Base-by-base conservation (phyloP, 2,329 filamentous ascomycete species). In the Phaeosphaeriaceae sp. region DNA sequence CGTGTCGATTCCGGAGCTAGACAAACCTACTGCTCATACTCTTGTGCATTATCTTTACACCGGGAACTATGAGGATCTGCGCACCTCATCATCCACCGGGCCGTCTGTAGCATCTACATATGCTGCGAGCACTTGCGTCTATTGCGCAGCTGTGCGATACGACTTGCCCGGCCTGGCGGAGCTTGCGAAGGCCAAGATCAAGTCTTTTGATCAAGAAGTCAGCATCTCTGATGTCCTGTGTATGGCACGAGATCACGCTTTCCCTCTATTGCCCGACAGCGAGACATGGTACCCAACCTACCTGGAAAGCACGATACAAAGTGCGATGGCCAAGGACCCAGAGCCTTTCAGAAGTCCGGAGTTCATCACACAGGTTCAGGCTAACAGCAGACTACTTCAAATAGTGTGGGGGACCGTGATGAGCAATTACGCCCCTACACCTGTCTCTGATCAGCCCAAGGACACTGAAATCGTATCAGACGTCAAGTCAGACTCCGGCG, bases 381-480 rank as follows among this genome's bases (percentile, higher is more conserved):
- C 69, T 0, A 68, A 73, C 19, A 66, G 64, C 6, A 67, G 56
- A 42, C 63, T 71, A n/a, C 56, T 71, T 0, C 65, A 70, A 9
- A 63, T 74, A 4, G 66, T 73, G 0, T 70, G 72, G 69, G 67
- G 62, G 31, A 69, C 70, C 1, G 67, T 75, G 11, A 67, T 72
- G 53, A 68, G 65, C 13, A 66, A 61, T 13, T 68, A 36, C 31
- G 13, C 7, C 7, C 7, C 11, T 13, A 11, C 31, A 4, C 25
- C 31, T 36, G 9, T 36, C 31, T 36, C 6, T 36, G 13, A 11
- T 31, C 25, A 31, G 25, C 6, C 25, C 25, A 31, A 11, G 6
- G 25, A 61, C 33, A 49, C 65, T 7, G 25, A 24, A 9, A 52
- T 25, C 15, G 48, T 33, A 6, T 25, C n/a, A 31, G 6, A 21